Evolutionary conservation across 208 protist species (phyloP).

Genomic region (Naegleria lovaniensis): DNA sequence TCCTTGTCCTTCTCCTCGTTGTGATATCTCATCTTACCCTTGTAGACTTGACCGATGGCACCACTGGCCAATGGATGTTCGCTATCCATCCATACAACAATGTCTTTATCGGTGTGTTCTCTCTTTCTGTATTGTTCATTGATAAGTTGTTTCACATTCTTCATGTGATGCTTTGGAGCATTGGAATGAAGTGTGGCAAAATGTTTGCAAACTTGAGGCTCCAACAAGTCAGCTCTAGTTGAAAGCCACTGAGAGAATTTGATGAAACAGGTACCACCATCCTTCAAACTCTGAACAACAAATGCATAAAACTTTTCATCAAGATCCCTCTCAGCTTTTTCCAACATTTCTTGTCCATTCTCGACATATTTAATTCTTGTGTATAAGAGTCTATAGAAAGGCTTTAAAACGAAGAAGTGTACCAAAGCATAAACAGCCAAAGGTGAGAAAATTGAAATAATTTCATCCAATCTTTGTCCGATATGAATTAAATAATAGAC

Average conservation of each 20-base stretch:
- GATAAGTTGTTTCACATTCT: constrained; percentile 66
- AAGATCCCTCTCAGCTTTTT: not conserved
- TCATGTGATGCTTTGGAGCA: constrained; percentile 61
- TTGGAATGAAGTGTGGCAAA: constrained; percentile 63
- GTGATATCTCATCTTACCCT: constrained; percentile 56
- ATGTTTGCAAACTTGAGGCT: constrained; percentile 58
- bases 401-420: not conserved
- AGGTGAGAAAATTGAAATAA: not conserved
- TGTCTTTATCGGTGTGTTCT: not conserved
- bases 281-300: not conserved
- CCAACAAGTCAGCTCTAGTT: constrained; percentile 77
- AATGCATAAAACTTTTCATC: not conserved
- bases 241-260: constrained; percentile 87
- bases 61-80: constrained; percentile 73
- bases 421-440: not conserved
- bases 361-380: not conserved
- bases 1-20: not conserved
- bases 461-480: not conserved
- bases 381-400: not conserved
- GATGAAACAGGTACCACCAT: constrained; percentile 77
- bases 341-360: not conserved
- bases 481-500: not conserved
- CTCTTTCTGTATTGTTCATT: constrained; percentile 30
- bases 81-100: constrained; percentile 52
- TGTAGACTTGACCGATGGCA: constrained; percentile 80